Evolutionary conservation across 164 flowering plant genomes (phyloP), one percentile per base, ranked within the genome.

Genomic region (Chloranthus sessilifolius): DNA sequence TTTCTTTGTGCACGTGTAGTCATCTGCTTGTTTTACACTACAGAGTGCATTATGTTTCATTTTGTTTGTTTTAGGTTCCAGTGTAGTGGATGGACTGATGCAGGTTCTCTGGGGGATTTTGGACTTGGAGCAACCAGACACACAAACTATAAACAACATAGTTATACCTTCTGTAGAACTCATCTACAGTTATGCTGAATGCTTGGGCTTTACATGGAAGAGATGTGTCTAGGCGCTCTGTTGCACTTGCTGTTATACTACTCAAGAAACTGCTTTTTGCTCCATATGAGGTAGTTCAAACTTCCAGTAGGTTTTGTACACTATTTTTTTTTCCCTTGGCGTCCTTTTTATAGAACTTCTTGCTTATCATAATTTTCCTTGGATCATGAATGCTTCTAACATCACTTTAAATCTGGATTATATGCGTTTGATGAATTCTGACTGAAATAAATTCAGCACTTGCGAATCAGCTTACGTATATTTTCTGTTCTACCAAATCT

Each of bases 231-330:
- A 56, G 41, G 23, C 71, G 53, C 17, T 73, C 97, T 62, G 95
- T 94, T 61, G 78, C 88, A 26, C 88, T 97, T 63, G 97, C 99
- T 59, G 97, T 87, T 64, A 60, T 47, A 28, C 57, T 85, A 44
- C 77, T 94, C 12, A 94, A 79, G 63, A 83, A 72, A 58, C 94
- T 94, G 45, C 66, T 94, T 12, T 83, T 89, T 61, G 89, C 84
- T 25, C 65, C 89, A 17, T 80, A 87, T 69, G 90, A 83, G 55
- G 95, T 94, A 17, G 88, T 94, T 64, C 97, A 89, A 67, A 77
- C 90, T 33, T 76, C 99, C 21, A 87, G 92, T 96, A 94, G 99
- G 99, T 94, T 30, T 4, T 56, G n/a, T n/a, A n/a, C n/a, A n/a
- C n/a, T n/a, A n/a, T n/a, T n/a, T n/a, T n/a, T n/a, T n/a, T n/a